Evolutionary conservation across 768 basidiomycete genomes (phyloP).

Genomic region (Termitomyces sp.): DNA sequence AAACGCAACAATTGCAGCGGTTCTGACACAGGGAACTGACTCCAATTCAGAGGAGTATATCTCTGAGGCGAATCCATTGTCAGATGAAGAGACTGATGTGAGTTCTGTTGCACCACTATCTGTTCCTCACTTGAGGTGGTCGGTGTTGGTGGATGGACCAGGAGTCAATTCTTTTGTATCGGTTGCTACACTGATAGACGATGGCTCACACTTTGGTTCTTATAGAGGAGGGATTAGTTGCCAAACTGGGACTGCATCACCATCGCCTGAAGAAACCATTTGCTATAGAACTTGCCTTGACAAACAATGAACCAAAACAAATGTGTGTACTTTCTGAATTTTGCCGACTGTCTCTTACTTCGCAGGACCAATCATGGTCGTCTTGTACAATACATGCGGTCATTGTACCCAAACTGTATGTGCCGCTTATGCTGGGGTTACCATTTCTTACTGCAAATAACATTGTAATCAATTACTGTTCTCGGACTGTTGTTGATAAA

Average conservation of each 20-base stretch:
- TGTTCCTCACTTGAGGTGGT: background rate
- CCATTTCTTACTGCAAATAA: conserved; percentile 32
- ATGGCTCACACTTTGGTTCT: background rate
- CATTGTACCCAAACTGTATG: conserved; percentile 20
- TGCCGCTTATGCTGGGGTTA: conserved; percentile 27
- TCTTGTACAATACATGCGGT: conserved; percentile 15
- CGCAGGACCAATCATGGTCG: conserved; percentile 14
- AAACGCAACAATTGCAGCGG: too few relatives aligned
- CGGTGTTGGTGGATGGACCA: background rate
- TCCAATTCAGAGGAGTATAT: too few relatives aligned
- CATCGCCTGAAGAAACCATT: background rate
- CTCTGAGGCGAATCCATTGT: too few relatives aligned
- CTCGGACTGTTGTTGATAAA: conserved; percentile 12
- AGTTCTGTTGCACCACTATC: background rate
- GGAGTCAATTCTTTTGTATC: background rate
- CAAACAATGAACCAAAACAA: background rate
- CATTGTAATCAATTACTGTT: conserved; percentile 27
- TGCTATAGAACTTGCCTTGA: background rate
- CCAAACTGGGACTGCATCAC: background rate
- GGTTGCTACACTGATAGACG: background rate
- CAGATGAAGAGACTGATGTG: background rate
- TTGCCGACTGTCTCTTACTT: conserved; percentile 16
- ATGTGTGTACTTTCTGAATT: conserved; percentile 8
- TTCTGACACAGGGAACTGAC: too few relatives aligned
- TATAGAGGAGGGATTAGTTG: background rate